These are phyloP conservation scores for Capronia epimyces DNA, from an alignment of 2,329 filamentous ascomycete species.

Conservation along the genomic window DNA sequence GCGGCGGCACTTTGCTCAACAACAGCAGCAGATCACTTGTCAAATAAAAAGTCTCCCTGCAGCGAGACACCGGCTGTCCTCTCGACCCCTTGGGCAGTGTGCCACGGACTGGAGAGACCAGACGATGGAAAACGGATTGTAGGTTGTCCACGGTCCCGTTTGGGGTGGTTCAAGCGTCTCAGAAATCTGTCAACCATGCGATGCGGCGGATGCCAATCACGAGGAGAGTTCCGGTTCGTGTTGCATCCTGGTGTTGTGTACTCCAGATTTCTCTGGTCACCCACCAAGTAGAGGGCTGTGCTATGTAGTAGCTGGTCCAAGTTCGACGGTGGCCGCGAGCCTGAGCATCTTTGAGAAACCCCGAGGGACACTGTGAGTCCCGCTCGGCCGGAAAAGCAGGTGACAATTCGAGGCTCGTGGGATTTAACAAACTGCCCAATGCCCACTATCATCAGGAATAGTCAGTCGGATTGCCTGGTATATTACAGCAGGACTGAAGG, in stretches of 20 bases:
- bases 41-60: neutral
- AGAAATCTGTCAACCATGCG: slow-evolving; percentile 26
- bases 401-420: too few species aligned
- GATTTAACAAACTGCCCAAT: too few species aligned
- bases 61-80: neutral
- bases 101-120: too few species aligned
- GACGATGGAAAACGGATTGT: neutral
- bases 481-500: too few species aligned
- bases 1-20: neutral
- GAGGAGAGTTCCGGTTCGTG: slow-evolving; percentile 16
- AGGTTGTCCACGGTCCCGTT: neutral
- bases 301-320: neutral
- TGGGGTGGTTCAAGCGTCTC: slow-evolving; percentile 11
- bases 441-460: too few species aligned
- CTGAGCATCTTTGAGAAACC: too few species aligned
- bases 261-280: too few species aligned
- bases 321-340: too few species aligned
- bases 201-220: slow-evolving; percentile 20
- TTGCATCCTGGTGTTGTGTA: neutral
- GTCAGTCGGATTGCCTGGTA: too few species aligned
- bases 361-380: too few species aligned
- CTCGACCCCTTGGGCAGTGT: neutral
- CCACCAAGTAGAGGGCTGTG: neutral
- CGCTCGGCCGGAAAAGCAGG: too few species aligned
- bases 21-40: too few species aligned